phyloP scores from a whole-genome alignment of 2,329 filamentous ascomycete genomes.

The Botrytis sinoallii region DNA sequence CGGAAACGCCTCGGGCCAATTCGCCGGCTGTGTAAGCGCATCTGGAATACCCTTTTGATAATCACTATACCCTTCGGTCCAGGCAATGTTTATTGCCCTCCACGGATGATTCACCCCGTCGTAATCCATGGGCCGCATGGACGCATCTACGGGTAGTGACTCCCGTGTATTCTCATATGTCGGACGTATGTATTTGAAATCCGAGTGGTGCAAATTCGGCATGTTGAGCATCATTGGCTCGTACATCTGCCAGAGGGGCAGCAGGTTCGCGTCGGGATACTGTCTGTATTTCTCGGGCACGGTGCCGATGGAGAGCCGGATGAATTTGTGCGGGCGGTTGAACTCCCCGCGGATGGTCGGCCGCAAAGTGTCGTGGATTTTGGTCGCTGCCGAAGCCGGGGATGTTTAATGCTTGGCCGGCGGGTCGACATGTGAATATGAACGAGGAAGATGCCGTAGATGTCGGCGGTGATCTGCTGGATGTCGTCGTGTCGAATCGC shows the following conservation, averaged over 20 bases:
- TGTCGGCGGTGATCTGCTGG: slow-evolving; percentile 9
- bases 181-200: neutral
- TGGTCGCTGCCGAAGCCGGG: neutral
- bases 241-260: neutral
- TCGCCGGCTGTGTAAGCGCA: neutral
- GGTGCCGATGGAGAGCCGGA: neutral
- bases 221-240: slow-evolving; percentile 10
- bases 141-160: neutral
- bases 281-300: neutral
- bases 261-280: neutral
- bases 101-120: neutral
- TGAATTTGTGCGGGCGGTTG: neutral
- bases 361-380: neutral
- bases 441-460: slow-evolving; percentile 6
- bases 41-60: rapidly evolving
- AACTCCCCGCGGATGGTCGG: neutral
- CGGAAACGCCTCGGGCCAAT: neutral
- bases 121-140: neutral
- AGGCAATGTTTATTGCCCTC: neutral
- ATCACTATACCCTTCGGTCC: rapidly evolving
- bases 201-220: neutral
- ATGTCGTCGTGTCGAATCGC: slow-evolving; percentile 6
- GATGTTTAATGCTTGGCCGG: rapidly evolving
- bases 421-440: neutral
- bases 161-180: neutral